These are phyloP conservation scores for Cylindrotheca fusiformis DNA, from an alignment of 108 stramenopile species.

Conservation along the genomic window DNA sequence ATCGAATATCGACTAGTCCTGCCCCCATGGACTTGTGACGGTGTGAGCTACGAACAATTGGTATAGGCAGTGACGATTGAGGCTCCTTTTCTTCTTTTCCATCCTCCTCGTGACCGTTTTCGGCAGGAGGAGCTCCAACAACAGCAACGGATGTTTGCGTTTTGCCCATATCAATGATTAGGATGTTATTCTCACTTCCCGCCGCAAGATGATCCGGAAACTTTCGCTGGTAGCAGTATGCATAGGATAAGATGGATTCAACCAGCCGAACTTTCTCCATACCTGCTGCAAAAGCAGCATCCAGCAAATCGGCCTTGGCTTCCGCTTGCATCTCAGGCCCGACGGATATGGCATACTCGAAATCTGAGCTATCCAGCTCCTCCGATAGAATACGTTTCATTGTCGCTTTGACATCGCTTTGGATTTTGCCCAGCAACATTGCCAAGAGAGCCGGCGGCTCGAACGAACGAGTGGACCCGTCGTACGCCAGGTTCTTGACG, in stretches of 20 bases:
- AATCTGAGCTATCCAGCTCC: background rate
- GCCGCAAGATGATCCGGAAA: constrained; percentile 23
- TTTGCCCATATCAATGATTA: constrained; percentile 59
- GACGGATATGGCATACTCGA: constrained; percentile 34
- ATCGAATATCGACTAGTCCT: constrained; percentile 33
- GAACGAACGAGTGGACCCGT: constrained; percentile 11
- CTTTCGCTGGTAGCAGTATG: constrained; percentile 30
- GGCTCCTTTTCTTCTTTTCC: constrained; percentile 2
- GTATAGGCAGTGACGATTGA: background rate
- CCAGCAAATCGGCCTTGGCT: constrained; percentile 25
- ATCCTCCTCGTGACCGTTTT: constrained; percentile 8
- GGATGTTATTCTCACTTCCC: background rate
- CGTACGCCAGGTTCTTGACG: constrained; percentile 2
- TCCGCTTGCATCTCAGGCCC: constrained; percentile 15
- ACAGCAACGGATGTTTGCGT: constrained; percentile 38
- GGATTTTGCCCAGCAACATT: constrained; percentile 41
- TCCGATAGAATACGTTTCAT: background rate
- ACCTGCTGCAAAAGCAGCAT: constrained; percentile 47
- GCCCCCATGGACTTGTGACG: constrained; percentile 35
- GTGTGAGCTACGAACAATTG: background rate
- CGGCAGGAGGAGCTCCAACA: constrained; percentile 1
- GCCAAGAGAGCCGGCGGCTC: constrained; percentile 35
- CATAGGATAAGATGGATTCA: constrained; percentile 20
- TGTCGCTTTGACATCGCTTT: constrained; percentile 25
- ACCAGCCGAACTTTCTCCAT: constrained; percentile 21